Conservation (phyloP, 2,329 filamentous ascomycete genomes). For the Myriangium duriaei region DNA sequence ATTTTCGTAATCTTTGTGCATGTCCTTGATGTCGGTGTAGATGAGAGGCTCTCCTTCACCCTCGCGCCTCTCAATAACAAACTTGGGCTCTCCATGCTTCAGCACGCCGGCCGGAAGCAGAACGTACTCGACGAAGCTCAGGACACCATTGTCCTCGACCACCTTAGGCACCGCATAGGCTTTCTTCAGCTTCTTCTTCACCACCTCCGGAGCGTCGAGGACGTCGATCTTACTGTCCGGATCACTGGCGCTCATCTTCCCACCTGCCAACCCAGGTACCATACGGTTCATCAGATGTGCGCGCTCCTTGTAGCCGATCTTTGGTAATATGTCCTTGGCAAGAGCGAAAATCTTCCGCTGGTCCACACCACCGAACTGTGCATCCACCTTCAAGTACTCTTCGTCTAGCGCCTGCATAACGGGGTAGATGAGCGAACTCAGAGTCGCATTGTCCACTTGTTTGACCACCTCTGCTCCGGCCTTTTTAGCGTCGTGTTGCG, state of each 20-base stretch:
- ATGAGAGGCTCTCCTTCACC: conserved; percentile 61
- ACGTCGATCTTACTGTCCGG: conserved; percentile 82
- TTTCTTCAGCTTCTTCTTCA: conserved; percentile 77
- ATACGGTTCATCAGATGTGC: conserved; percentile 74
- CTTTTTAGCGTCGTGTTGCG: conserved; percentile 73
- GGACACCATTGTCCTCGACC: conserved; percentile 72
- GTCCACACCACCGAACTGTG: conserved; percentile 73
- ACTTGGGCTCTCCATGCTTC: conserved; percentile 42
- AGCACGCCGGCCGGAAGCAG: conserved; percentile 66
- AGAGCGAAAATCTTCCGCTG: conserved; percentile 83
- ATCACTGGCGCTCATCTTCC: conserved; percentile 67
- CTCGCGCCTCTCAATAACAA: conserved; percentile 53
- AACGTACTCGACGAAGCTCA: conserved; percentile 78
- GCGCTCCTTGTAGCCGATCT: conserved; percentile 69
- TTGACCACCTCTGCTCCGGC: conserved; percentile 92
- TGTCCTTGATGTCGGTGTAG: conserved; percentile 61
- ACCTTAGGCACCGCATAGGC: conserved; percentile 64
- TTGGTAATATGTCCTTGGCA: conserved; percentile 73
- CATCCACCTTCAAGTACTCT: conserved; percentile 75
- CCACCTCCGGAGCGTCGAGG: conserved; percentile 62
- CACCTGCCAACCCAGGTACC: conserved; percentile 71
- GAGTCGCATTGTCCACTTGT: conserved; percentile 63
- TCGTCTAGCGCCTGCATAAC: conserved; percentile 87
- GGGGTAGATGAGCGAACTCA: conserved; percentile 69
- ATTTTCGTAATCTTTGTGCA: conserved; percentile 67